phyloP scores from a whole-genome alignment of 2,329 filamentous ascomycete genomes.

The Emydomyces testavorans region DNA sequence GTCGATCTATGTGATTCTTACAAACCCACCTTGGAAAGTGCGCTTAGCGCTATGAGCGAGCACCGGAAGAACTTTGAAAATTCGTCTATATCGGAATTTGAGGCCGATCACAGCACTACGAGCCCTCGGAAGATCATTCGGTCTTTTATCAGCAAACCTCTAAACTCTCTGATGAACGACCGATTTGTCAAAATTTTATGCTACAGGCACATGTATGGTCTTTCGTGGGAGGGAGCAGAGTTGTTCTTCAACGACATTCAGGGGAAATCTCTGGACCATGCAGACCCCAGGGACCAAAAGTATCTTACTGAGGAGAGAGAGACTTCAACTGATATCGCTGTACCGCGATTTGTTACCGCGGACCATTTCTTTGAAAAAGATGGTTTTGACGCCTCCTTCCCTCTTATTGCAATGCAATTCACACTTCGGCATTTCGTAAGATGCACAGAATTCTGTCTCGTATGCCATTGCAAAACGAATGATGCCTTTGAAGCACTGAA shows the following conservation, averaged over 20 bases:
- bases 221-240: constrained; percentile 60
- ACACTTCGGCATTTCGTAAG: constrained; percentile 62
- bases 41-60: constrained; percentile 30
- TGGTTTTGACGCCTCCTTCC: constrained; percentile 38
- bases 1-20: constrained; percentile 61
- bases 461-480: constrained; percentile 61
- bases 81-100: not conserved
- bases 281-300: constrained; percentile 12
- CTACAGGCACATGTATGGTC: constrained; percentile 41
- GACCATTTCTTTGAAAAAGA: constrained; percentile 39
- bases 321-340: constrained; percentile 19
- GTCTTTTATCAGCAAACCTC: constrained; percentile 59
- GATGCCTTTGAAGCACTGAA: constrained; percentile 46
- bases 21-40: constrained; percentile 53
- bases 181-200: constrained; percentile 53
- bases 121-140: constrained; percentile 35
- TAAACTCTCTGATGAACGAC: constrained; percentile 57
- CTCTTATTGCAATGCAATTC: constrained; percentile 59
- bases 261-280: constrained; percentile 21
- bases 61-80: constrained; percentile 30
- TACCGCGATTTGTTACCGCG: constrained; percentile 37
- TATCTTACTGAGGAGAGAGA: constrained; percentile 21
- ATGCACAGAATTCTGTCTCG: constrained; percentile 77
- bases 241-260: constrained; percentile 42
- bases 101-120: not conserved